A percentile compares a stretch with the other conserved stretches of the same genome.
These are phyloP conservation scores for Plasmodium adleri DNA, from an alignment of 169 alveolate genomes.

Conservation along the genomic window DNA sequence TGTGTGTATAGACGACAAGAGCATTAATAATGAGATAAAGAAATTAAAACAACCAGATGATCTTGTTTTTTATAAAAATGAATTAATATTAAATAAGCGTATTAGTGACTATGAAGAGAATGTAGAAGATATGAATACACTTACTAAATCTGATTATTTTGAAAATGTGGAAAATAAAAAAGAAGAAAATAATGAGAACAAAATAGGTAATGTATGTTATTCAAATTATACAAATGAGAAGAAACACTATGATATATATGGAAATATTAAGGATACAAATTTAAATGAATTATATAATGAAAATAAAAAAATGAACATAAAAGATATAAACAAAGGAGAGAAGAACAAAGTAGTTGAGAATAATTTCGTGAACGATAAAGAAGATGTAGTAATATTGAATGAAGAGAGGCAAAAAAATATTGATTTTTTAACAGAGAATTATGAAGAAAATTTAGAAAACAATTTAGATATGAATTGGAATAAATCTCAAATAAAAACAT, in stretches of 20 bases:
- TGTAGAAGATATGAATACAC: slow-evolving; percentile 2
- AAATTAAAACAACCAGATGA: background rate
- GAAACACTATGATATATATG: background rate
- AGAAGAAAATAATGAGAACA: background rate
- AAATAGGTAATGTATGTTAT: background rate
- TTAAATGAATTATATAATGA: slow-evolving; percentile 1
- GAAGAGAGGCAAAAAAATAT: slow-evolving; percentile 28
- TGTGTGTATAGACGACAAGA: background rate
- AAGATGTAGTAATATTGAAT: background rate
- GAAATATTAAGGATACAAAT: background rate
- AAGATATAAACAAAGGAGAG: background rate
- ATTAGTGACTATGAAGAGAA: background rate
- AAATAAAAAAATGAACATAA: slow-evolving; percentile 6
- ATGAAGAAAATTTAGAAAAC: slow-evolving; percentile 16
- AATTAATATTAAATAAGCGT: background rate
- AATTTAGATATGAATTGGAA: slow-evolving; percentile 75
- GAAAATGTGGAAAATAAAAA: background rate
- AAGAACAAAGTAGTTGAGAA: background rate
- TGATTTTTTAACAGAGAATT: slow-evolving; percentile 15
- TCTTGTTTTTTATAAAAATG: background rate
- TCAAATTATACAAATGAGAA: background rate
- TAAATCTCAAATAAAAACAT: slow-evolving; percentile 71
- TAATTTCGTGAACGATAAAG: background rate
- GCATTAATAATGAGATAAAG: slow-evolving; percentile 9
- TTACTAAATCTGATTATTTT: background rate